Evolutionary conservation across 1,284 basidiomycete genomes (phyloP).

Genomic region (Ustilago bromivora): DNA sequence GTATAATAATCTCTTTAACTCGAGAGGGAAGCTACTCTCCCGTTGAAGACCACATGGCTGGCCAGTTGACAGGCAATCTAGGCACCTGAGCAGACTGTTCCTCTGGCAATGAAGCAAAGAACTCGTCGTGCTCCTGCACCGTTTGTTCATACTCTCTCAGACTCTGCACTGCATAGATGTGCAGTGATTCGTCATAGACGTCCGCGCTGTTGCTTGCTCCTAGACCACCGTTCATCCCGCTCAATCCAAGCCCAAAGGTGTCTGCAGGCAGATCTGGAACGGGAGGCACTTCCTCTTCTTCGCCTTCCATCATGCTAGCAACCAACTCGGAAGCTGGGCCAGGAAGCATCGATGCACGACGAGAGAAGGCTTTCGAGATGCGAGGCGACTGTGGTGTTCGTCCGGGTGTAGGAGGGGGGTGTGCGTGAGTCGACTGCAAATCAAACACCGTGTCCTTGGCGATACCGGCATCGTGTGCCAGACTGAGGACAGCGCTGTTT

Average conservation of each 20-base stretch:
- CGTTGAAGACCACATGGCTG: slow-evolving; percentile 52
- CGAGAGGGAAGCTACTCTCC: slow-evolving; percentile 22
- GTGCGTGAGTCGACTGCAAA: slow-evolving; percentile 55
- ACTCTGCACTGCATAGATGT: slow-evolving; percentile 65
- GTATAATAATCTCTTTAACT: background rate
- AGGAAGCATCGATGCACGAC: slow-evolving; percentile 59
- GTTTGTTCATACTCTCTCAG: slow-evolving; percentile 65
- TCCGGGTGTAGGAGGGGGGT: slow-evolving; percentile 36
- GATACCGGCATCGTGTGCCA: slow-evolving; percentile 41
- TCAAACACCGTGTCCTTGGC: slow-evolving; percentile 62
- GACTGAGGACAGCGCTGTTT: slow-evolving; percentile 8
- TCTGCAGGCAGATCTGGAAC: slow-evolving; percentile 48
- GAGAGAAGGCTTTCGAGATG: slow-evolving; percentile 58
- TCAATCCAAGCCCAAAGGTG: slow-evolving; percentile 27
- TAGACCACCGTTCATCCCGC: slow-evolving; percentile 19
- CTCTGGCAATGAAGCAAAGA: slow-evolving; percentile 51
- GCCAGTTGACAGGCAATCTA: slow-evolving; percentile 58
- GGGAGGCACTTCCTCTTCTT: slow-evolving; percentile 34
- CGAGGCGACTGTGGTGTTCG: slow-evolving; percentile 44
- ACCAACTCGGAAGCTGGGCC: slow-evolving; percentile 61
- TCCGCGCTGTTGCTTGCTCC: slow-evolving; percentile 7
- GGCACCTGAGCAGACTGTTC: slow-evolving; percentile 55
- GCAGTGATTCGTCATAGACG: slow-evolving; percentile 54
- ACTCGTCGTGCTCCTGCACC: slow-evolving; percentile 65
- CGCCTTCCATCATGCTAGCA: slow-evolving; percentile 31